Conservation (phyloP, 345 rosid species). For the Bretschneidera sinensis region DNA sequence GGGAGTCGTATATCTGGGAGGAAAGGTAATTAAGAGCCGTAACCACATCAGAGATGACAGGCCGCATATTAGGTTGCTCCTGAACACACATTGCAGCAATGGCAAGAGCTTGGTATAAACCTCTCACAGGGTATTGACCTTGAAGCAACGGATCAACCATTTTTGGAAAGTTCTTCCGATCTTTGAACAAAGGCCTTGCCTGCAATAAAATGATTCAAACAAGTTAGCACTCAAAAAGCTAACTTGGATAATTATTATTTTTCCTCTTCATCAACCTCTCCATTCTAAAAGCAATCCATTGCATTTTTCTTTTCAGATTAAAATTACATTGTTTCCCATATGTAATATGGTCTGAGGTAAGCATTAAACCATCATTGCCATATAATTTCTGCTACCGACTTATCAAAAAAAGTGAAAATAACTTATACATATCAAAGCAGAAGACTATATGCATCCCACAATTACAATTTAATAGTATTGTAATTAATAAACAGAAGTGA, state of each 20-base stretch:
- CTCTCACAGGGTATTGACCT: constrained; percentile 68
- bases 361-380: too few relatives aligned
- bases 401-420: too few relatives aligned
- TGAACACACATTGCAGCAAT: constrained; percentile 95
- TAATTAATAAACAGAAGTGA: too few relatives aligned
- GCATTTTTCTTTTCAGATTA: neutral
- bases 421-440: too few relatives aligned
- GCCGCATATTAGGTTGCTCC: constrained; percentile 82
- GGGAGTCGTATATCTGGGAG: constrained; percentile 48
- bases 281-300: neutral
- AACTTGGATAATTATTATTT: neutral
- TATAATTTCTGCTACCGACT: too few relatives aligned
- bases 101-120: constrained; percentile 86
- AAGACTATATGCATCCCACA: too few relatives aligned
- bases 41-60: constrained; percentile 71
- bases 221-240: neutral
- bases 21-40: constrained; percentile 75
- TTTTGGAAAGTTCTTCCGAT: constrained; percentile 56
- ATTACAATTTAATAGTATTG: too few relatives aligned
- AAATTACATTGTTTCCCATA: too few relatives aligned
- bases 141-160: constrained; percentile 82
- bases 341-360: too few relatives aligned
- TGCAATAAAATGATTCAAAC: constrained; percentile 31
- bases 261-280: neutral
- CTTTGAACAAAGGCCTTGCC: constrained; percentile 88